Evolutionary conservation across 208 protist species (phyloP).

Genomic region (Leishmania mexicana): DNA sequence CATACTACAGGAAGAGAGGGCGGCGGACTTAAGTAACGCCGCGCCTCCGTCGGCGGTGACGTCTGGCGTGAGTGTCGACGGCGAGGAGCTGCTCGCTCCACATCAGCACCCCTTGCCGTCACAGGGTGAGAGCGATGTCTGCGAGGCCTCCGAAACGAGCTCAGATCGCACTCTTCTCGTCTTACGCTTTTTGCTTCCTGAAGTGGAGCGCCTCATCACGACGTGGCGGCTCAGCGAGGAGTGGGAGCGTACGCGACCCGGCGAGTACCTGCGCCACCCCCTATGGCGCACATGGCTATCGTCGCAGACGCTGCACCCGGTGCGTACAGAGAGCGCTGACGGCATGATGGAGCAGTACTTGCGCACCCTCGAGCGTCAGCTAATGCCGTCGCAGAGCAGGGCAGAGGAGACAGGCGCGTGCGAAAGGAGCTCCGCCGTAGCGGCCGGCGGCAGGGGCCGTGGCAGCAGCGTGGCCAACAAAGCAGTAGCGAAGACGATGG

Average conservation of each 20-base stretch:
- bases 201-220: conserved; percentile 55
- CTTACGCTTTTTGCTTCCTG: conserved; percentile 43
- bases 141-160: background rate
- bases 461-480: background rate
- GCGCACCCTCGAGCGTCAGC: conserved; percentile 20
- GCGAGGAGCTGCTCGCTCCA: background rate
- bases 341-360: conserved; percentile 34
- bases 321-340: conserved; percentile 27
- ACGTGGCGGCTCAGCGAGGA: conserved; percentile 55
- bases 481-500: background rate
- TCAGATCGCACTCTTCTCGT: conserved; percentile 16
- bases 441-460: background rate
- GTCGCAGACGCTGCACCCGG: conserved; percentile 20
- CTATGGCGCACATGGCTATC: conserved; percentile 37
- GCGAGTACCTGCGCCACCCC: conserved; percentile 43
- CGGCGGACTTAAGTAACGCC: background rate
- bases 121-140: background rate
- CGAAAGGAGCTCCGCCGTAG: too few species aligned
- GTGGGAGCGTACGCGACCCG: conserved; percentile 28
- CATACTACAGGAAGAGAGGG: background rate
- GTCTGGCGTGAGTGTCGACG: background rate
- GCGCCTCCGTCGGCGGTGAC: background rate
- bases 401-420: background rate
- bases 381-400: background rate
- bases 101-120: background rate